Conservation (phyloP, 805 yeast genomes). For the Candida patagonica region DNA sequence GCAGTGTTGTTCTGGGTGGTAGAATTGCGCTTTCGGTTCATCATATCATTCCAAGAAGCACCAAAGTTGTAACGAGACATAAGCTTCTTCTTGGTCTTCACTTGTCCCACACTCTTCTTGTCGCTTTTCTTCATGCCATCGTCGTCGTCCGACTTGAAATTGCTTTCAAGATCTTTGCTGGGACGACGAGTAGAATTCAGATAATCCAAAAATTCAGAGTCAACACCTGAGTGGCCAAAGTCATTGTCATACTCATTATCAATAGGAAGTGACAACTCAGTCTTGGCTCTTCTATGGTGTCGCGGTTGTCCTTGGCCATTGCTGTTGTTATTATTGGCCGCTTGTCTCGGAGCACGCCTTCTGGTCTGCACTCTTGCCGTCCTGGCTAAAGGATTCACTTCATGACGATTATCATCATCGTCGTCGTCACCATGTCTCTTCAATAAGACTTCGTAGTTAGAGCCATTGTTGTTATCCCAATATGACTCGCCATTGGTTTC, state of each 20-base stretch:
- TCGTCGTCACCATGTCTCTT: conserved; percentile 17
- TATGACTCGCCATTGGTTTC: conserved; percentile 39
- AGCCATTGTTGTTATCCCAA: conserved; percentile 68
- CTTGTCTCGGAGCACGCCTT: not conserved
- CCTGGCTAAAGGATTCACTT: not conserved
- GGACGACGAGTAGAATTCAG: not conserved
- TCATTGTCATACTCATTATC: conserved; percentile 9
- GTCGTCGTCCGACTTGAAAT: not conserved
- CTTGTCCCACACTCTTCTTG: conserved; percentile 2
- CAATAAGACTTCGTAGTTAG: conserved; percentile 50
- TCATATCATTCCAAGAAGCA: conserved; percentile 10
- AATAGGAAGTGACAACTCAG: conserved; percentile 5
- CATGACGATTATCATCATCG: not conserved
- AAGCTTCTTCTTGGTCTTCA: conserved; percentile 12
- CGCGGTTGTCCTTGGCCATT: not conserved
- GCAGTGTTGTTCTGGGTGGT: not conserved
- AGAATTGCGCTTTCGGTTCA: not conserved
- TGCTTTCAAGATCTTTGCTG: not conserved
- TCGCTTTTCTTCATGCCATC: not conserved
- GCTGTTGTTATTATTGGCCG: not conserved
- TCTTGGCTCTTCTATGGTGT: conserved; percentile 10
- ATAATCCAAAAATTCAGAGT: conserved; percentile 2
- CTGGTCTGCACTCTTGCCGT: conserved; percentile 2
- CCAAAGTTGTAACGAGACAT: conserved; percentile 18
- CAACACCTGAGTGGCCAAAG: conserved; percentile 8